Evolutionary conservation across 371 early-diverging fungal species (phyloP), one percentile per base, ranked within the genome.

Genomic region (Capillidium rhysosporum): DNA sequence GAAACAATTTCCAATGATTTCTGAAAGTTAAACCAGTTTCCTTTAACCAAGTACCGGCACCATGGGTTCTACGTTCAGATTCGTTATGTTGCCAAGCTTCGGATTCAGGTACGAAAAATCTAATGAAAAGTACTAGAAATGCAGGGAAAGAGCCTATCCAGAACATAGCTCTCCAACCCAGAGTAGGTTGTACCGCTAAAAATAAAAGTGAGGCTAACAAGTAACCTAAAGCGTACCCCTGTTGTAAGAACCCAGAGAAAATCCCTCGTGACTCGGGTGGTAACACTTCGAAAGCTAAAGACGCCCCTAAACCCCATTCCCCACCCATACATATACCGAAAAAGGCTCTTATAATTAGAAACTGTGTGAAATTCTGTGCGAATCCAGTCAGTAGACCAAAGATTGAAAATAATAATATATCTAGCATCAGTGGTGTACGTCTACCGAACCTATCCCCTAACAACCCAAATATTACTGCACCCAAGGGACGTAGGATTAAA

Each of bases 231-330:
- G 82, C 76, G 56, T 80, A 80, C 1, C 79, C 78, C 65, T 80
- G 68, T 54, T 84, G 84, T 48, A 80, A 70, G 21, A 84, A 78
- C 28, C 82, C 82, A 4, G 79, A 76, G 30, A 84, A 82, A 14
- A 84, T 47, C 40, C 84, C 84, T 30, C 82, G 65, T 40, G 73
- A 63, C 60, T 80, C 77, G 14, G 69, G 57, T 0, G 81, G 84
- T 12, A 84, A 57, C n/a, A 68, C 56, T 61, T 84, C 84, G 63
- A 84, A 66, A 0, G 84, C 80, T 54, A 82, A 65, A 58, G 77
- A 69, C 7, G 77, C 74, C n/a, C 80, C 77, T n/a, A 84, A 67
- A 20, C 82, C 84, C 84, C 84, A 84, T 59, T 78, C 80, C 29
- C 81, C 84, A 34, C 84, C 84, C 77, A 81, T 77, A 10, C 73